Evolutionary conservation across 805 yeast genomes (phyloP).

Genomic region (Groenewaldozyma salmanticensis): DNA sequence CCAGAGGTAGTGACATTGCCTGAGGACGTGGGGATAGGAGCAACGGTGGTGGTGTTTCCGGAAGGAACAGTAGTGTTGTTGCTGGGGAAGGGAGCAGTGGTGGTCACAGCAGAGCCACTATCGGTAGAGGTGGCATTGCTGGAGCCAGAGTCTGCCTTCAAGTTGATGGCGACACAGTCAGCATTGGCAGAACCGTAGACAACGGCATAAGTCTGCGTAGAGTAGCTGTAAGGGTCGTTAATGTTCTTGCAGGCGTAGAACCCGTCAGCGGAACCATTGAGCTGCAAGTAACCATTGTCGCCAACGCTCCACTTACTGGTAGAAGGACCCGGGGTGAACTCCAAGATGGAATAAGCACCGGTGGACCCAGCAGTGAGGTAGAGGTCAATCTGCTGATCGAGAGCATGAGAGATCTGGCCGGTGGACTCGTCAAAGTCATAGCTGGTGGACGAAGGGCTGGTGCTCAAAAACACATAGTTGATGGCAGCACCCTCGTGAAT

Average conservation of each 20-base stretch:
- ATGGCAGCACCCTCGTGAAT: constrained; percentile 40
- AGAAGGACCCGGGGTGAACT: neutral
- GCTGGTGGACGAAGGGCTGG: constrained; percentile 20
- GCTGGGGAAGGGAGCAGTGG: too few relatives aligned
- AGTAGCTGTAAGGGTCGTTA: constrained; percentile 36
- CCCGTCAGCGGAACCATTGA: constrained; percentile 4
- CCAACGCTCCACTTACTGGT: neutral
- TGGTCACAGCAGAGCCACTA: neutral
- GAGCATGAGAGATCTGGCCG: neutral
- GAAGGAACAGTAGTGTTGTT: too few relatives aligned
- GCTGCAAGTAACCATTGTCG: neutral
- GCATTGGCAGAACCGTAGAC: neutral
- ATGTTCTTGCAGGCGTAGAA: constrained; percentile 36
- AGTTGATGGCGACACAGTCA: constrained; percentile 2
- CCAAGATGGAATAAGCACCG: neutral
- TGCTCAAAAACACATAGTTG: constrained; percentile 30
- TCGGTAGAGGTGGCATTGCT: neutral
- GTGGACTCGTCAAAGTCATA: constrained; percentile 7
- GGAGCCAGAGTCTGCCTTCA: neutral
- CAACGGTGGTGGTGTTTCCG: too few relatives aligned
- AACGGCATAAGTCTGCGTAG: constrained; percentile 23
- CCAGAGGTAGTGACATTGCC: too few relatives aligned
- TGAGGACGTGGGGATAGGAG: too few relatives aligned
- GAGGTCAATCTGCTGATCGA: constrained; percentile 1
- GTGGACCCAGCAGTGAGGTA: neutral